Evolutionary conservation across 805 yeast genomes (phyloP).

Genomic region (Wickerhamomyces tratensis): DNA sequence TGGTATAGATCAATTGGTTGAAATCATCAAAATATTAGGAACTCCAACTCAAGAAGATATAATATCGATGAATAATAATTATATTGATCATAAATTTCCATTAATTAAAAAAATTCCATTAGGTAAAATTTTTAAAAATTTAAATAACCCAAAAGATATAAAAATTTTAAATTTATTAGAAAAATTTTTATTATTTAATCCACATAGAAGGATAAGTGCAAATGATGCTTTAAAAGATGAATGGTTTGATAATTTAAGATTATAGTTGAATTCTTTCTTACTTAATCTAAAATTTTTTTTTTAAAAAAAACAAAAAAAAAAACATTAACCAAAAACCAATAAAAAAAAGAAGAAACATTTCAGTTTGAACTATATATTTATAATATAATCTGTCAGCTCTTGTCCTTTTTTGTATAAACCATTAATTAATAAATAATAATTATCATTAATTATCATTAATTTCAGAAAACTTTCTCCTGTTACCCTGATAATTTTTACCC

Average conservation of each 20-base stretch:
- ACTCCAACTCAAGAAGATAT: constrained; percentile 93
- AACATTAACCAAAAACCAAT: no score
- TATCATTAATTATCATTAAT: no score
- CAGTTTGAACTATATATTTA: no score
- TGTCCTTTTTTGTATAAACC: no score
- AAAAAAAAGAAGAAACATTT: no score
- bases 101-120: constrained; percentile 72
- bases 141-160: constrained; percentile 27
- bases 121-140: constrained; percentile 51
- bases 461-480: no score
- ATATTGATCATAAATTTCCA: constrained; percentile 96
- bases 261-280: no score
- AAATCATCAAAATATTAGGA: constrained; percentile 90
- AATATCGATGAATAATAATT: constrained; percentile 90
- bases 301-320: no score
- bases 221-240: constrained; percentile 39
- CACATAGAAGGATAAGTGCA: constrained; percentile 53
- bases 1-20: constrained; percentile 95
- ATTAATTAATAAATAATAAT: no score
- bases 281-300: no score
- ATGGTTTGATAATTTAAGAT: constrained; percentile 26
- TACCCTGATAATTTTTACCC: no score
- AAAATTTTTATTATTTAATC: constrained; percentile 57
- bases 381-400: no score
- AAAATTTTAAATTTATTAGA: constrained; percentile 45